Evolutionary conservation across 2,329 filamentous ascomycete genomes (phyloP).

Genomic region (Colletotrichum neosansevieriae): DNA sequence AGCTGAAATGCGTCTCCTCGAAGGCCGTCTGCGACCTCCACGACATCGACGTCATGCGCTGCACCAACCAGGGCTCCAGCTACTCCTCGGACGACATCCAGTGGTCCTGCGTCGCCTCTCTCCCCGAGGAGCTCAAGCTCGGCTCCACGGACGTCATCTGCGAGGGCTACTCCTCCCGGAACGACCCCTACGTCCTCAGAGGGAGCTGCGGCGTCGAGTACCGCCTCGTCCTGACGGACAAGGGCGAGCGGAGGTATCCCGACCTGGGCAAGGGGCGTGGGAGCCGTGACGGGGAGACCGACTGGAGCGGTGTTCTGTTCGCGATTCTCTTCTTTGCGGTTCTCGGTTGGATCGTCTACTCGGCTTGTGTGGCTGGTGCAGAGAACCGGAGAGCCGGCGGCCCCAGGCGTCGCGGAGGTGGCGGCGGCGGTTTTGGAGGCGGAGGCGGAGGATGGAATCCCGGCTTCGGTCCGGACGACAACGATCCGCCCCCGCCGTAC

Average conservation of each 20-base stretch:
- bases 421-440: slow-evolving; percentile 57
- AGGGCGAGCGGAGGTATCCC: slow-evolving; percentile 79
- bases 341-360: slow-evolving; percentile 71
- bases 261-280: slow-evolving; percentile 57
- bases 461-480: slow-evolving; percentile 53
- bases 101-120: slow-evolving; percentile 83
- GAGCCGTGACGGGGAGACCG: slow-evolving; percentile 47
- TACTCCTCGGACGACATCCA: slow-evolving; percentile 86
- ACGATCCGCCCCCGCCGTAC: slow-evolving; percentile 68
- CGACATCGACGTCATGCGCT: slow-evolving; percentile 85
- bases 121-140: slow-evolving; percentile 75
- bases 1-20: slow-evolving; percentile 81
- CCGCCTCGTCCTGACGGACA: slow-evolving; percentile 79
- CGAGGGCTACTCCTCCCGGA: slow-evolving; percentile 82
- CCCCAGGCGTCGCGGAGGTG: slow-evolving; percentile 54
- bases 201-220: slow-evolving; percentile 96
- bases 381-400: slow-evolving; percentile 44
- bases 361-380: slow-evolving; percentile 55
- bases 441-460: slow-evolving; percentile 54
- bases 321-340: slow-evolving; percentile 70
- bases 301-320: slow-evolving; percentile 64
- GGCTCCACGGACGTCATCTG: slow-evolving; percentile 91
- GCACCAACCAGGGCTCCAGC: slow-evolving; percentile 84
- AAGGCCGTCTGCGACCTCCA: slow-evolving; percentile 75
- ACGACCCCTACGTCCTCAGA: slow-evolving; percentile 89